phyloP scores from a whole-genome alignment of 2,329 filamentous ascomycete species.

The Trichophyton schoenleinii region DNA sequence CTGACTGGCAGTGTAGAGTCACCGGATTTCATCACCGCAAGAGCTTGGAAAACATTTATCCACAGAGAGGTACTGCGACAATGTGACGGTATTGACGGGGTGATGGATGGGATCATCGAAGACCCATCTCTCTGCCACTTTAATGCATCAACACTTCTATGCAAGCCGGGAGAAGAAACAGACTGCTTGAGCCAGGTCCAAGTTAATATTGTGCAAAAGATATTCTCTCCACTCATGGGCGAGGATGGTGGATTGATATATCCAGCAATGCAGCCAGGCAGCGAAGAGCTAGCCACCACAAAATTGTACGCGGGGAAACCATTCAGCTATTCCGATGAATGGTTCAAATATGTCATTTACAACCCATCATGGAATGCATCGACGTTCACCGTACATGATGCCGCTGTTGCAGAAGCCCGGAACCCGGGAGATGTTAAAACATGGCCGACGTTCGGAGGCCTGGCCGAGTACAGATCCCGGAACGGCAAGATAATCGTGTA shows the following conservation, averaged over 20 bases:
- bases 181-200: neutral
- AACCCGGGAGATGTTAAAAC: slow-evolving; percentile 36
- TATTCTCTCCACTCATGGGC: neutral
- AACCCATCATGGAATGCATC: slow-evolving; percentile 25
- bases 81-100: slow-evolving; percentile 1
- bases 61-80: neutral
- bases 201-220: neutral
- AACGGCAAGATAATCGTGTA: neutral
- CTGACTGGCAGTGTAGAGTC: neutral
- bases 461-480: neutral
- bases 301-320: slow-evolving; percentile 20
- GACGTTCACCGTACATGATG: slow-evolving; percentile 8
- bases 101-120: neutral
- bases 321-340: slow-evolving; percentile 18
- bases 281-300: slow-evolving; percentile 13
- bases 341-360: slow-evolving; percentile 25
- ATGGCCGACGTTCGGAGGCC: slow-evolving; percentile 20
- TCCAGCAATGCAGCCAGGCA: slow-evolving; percentile 14
- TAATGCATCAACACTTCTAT: neutral
- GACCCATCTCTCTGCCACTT: slow-evolving; percentile 1
- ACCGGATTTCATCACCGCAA: neutral
- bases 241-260: slow-evolving; percentile 12
- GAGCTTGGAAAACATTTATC: neutral
- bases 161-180: neutral
- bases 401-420: slow-evolving; percentile 16